Percentiles rank a stretch among this genome's conserved stretches.
Conservation (phyloP, 2,329 filamentous ascomycete genomes). For the Arthrocladium fulminans region DNA sequence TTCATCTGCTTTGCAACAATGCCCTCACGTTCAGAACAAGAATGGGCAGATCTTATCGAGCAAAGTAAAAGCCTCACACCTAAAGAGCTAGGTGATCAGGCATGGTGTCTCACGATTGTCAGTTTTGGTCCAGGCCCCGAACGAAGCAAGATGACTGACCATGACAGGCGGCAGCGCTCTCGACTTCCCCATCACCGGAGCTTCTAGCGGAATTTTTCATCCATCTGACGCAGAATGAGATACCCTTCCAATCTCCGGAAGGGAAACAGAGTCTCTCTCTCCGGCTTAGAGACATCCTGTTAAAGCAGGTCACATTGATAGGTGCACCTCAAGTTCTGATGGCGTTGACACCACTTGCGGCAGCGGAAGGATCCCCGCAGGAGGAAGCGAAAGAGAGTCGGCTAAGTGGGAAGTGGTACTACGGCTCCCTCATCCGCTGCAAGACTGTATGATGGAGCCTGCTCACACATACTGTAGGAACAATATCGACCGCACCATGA, state of each 20-base stretch:
- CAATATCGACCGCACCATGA: conserved; percentile 19
- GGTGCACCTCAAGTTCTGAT: conserved; percentile 27
- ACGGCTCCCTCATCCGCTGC: neutral
- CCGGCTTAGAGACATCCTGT: conserved; percentile 25
- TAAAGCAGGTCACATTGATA: conserved; percentile 28
- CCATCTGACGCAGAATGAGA: conserved; percentile 19
- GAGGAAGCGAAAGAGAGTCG: conserved; percentile 14
- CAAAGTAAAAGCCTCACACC: conserved; percentile 23
- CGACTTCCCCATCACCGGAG: conserved; percentile 22
- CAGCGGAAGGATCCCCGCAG: conserved; percentile 21
- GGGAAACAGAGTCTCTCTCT: conserved; percentile 12
- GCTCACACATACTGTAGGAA: conserved; percentile 13
- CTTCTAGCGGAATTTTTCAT: conserved; percentile 25
- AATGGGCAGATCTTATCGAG: conserved; percentile 22
- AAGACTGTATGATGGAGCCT: neutral
- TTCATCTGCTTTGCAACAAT: neutral
- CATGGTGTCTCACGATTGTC: conserved; percentile 39
- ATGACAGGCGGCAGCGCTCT: conserved; percentile 21
- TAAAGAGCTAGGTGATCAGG: conserved; percentile 53
- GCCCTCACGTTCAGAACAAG: conserved; percentile 9
- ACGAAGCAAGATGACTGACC: neutral
- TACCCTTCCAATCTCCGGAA: conserved; percentile 12
- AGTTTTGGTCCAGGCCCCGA: conserved; percentile 24
- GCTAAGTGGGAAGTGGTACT: conserved; percentile 18
- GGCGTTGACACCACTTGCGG: conserved; percentile 25